phyloP scores from a whole-genome alignment of 2,329 filamentous ascomycete species.

The Rasamsonia emersonii region DNA sequence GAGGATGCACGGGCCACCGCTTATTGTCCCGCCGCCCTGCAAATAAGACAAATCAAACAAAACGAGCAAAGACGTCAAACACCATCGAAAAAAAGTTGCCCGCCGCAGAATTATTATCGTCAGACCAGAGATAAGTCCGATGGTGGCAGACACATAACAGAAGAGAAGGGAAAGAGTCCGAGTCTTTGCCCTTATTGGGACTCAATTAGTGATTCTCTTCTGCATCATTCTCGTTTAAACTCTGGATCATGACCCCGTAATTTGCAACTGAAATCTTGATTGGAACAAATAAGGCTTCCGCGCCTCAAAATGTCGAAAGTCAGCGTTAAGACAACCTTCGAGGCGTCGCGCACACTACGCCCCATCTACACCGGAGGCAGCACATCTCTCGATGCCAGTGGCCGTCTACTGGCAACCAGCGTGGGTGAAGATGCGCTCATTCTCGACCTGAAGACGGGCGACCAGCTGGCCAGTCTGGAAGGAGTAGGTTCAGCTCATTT shows the following conservation, averaged over 20 bases:
- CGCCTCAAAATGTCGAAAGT: constrained; percentile 40
- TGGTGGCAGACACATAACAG: too few relatives aligned
- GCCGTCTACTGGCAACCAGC: constrained; percentile 74
- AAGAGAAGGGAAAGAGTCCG: too few relatives aligned
- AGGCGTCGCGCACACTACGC: constrained; percentile 70
- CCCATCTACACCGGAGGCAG: constrained; percentile 92
- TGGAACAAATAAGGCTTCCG: too few relatives aligned
- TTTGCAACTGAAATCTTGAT: too few relatives aligned
- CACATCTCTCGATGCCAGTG: constrained; percentile 71
- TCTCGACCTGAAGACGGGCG: constrained; percentile 74
- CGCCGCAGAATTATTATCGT: constrained; percentile 7
- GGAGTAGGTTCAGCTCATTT: constrained; percentile 51
- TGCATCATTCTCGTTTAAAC: too few relatives aligned
- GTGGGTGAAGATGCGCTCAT: constrained; percentile 88
- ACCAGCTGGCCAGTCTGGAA: constrained; percentile 76
- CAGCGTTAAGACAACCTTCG: constrained; percentile 76
- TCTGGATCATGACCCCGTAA: too few relatives aligned
- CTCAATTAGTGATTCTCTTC: too few relatives aligned
- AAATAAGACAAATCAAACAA: constrained; percentile 26
- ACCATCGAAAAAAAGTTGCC: constrained; percentile 23
- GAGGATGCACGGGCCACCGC: constrained; percentile 21
- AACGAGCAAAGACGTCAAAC: constrained; percentile 17
- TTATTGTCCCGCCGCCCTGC: constrained; percentile 20
- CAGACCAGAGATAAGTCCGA: too few relatives aligned
- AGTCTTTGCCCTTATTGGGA: too few relatives aligned